Evolutionary conservation across 176 grass and related monocot species (phyloP).

Genomic region (Alloteropsis semialata): DNA sequence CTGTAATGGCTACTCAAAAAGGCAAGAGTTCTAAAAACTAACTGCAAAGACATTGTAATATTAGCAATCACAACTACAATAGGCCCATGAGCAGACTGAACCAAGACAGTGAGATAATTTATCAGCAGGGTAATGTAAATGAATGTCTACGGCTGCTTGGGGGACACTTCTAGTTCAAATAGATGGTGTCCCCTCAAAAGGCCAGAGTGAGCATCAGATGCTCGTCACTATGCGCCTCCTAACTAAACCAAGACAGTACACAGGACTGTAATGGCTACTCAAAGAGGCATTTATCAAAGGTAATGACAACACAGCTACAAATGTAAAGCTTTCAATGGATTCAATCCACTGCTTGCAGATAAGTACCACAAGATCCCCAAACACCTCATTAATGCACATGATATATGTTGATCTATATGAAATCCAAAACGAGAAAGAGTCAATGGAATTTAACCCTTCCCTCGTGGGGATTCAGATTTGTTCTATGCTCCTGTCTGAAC

Average conservation of each 20-base stretch:
- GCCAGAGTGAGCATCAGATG: slow-evolving; percentile 4
- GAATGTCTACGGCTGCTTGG: slow-evolving; percentile 2
- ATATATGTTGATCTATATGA: not conserved
- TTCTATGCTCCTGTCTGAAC: slow-evolving; percentile 59
- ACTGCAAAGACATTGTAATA: not conserved
- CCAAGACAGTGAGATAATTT: not conserved
- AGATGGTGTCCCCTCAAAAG: slow-evolving; percentile 33
- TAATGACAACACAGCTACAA: no score
- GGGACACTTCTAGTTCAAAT: not conserved
- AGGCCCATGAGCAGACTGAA: no score
- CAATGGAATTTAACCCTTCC: not conserved
- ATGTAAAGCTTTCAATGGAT: no score
- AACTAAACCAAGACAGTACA: slow-evolving; percentile 56
- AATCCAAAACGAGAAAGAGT: slow-evolving; percentile 14
- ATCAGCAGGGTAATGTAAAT: not conserved
- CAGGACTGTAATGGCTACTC: slow-evolving; percentile 36
- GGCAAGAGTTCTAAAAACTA: not conserved
- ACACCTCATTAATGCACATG: not conserved
- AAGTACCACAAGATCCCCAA: no score
- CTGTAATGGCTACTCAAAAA: slow-evolving; percentile 45
- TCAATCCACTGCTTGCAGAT: not conserved
- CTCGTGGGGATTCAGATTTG: not conserved
- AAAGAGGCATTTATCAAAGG: slow-evolving; percentile 31
- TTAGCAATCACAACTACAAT: not conserved
- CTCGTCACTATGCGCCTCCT: slow-evolving; percentile 37